Evolutionary conservation across 106 monocot species (phyloP), one percentile per base, ranked within the genome.

Genomic region (Acorus calamus): DNA sequence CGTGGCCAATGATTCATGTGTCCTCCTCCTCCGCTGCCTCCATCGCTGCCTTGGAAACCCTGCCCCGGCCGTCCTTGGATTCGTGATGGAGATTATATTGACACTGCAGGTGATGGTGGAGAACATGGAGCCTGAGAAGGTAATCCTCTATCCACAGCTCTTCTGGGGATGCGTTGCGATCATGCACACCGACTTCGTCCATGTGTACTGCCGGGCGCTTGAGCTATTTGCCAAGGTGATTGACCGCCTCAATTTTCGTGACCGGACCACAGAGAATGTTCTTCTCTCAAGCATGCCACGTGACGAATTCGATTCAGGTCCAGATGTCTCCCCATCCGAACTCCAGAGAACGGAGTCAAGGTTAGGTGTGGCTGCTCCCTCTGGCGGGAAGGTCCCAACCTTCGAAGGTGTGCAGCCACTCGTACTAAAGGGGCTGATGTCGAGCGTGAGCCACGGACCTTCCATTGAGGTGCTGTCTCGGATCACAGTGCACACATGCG

Each of bases 141-240:
- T 92, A 57, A 98, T 98, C 62, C 81, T 98, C 42, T 98, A 98
- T 52, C 98, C 98, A 46, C 98, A 98, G 74, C 92, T 98, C 6
- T 98, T 98, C 56, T 92, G 98, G 98, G 98, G 85, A 4, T 98
- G 98, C 53, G 85, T 98, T 51, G 98, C 92, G 11, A 78, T 98
- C 83, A 83, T 98, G 92, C 98, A 98, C 68, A 88, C 92, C 47
- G 98, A 98, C 54, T 98, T 92, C 62, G 92, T 98, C 46, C 92
- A 98, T 54, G 67, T 98, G 3, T 98, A 98, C 65, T 85, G 87
- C 50, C 98, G 92, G 65, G 92, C 92, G 14, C 92, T 98, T 47
- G 85, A 92, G 61, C 79, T 98, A 12, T 92, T 98, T 59, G 71
- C 75, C 5, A 66, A 85, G 41, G 88, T 98, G 41, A 98, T 98